Base-by-base conservation (phyloP, 2,329 filamentous ascomycete genomes). In the Fusarium tuaranense region DNA sequence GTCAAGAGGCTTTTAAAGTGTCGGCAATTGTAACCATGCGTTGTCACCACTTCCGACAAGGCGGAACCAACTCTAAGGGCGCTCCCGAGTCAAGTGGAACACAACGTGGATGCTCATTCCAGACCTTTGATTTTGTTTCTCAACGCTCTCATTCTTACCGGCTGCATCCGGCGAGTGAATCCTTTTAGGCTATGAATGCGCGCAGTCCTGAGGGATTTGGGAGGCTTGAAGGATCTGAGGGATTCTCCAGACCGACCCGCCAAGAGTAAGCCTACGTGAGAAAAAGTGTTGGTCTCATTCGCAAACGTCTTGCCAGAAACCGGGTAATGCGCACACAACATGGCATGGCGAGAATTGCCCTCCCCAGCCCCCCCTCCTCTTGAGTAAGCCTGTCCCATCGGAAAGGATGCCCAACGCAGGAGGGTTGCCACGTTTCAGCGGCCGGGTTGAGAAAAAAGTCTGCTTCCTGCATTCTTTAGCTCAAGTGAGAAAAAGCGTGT, bases 241-340 rank as follows among this genome's bases (percentile, higher is more conserved):
- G 48, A 53, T 53, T 53, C 48, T 53, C 10, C 48, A 30, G 60
- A 70, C 32, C 27, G 27, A 30, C 48, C 61, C 53, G 73, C 75
- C 71, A 77, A 76, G 75, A 55, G 27, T 59, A 73, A 72, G 71
- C 68, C 71, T 65, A 64, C 60, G 59, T 63, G 64, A 68, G 39
- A 66, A 72, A 66, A 72, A 68, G 10, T 62, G 69, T 67, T 67
- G 72, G 68, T 71, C 46, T 65, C 36, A 20, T 32, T 32, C 44
- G 48, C 48, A 53, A 53, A 30, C 48, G 13, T 53, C 27, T 32
- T 32, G 48, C 18, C 48, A 53, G 48, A 53, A 25, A 51, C 48
- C 18, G 12, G 27, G 18, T 27, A 53, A 53, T 14, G 27, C 18
- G 18, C 48, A 32, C 48, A 30, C 48, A 30, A 32, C 48, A 53